Base-by-base conservation (phyloP, 2,329 filamentous ascomycete species). In the Fonsecaea multimorphosa region DNA sequence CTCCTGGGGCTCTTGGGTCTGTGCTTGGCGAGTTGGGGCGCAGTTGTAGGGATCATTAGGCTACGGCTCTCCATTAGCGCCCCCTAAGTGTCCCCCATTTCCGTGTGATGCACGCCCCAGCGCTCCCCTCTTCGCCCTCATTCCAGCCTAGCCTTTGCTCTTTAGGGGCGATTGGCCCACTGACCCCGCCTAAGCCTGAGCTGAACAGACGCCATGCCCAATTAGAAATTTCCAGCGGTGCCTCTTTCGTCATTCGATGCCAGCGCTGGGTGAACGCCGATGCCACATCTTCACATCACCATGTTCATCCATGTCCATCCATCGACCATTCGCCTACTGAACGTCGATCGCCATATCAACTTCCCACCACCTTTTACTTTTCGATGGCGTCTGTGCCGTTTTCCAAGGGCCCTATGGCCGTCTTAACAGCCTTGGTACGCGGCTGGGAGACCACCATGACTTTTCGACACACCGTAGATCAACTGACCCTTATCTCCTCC, bases 201-300 rank as follows among this genome's bases (percentile, higher is more conserved):
- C 46, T 53, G 31, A 34, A 57, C 24, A 22, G 56, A 51, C 65
- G 34, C 61, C 61, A 67, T 59, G 36, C 61, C 54, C 62, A 46
- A 59, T 63, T 24, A 53, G 32, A 27, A 14, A 24, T 19, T 46
- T 24, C 61, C 38, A 22, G 49, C 22, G 58, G 58, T 62, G 65
- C 58, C 58, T 58, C 58, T 65, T 62, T 68, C 65, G 62, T 68
- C 65, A 65, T 68, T 14, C 53, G 32, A 56, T 56, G 40, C 55
- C 54, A 24, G n/a, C n/a, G n/a, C n/a, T n/a, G n/a, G n/a, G n/a
- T n/a, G n/a, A n/a, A 58, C 34, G 29, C 14, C 58, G 38, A 55
- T 53, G 22, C 51, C 38, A 36, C 58, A 57, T 58, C 32, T 38
- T 32, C 32, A 16, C 58, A 27, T 34, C n/a, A 32, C 61, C 31